These are phyloP conservation scores for Thoreauomyces humboldtii DNA, from an alignment of 192 early-diverging fungal species.

Conservation along the genomic window DNA sequence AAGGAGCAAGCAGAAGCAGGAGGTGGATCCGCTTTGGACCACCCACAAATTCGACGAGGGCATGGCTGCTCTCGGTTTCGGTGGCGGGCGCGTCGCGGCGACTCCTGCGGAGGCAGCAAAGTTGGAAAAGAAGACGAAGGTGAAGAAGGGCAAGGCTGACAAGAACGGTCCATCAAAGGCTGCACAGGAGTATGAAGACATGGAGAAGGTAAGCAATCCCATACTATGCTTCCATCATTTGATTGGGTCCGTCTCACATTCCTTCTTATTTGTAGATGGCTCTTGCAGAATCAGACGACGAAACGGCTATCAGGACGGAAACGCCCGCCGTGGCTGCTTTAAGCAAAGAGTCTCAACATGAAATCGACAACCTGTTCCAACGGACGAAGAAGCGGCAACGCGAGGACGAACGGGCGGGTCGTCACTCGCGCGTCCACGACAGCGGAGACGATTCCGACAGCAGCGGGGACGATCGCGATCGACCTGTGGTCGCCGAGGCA, in stretches of 20 bases:
- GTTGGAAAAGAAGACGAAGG: conserved; percentile 50
- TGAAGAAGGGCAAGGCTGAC: conserved; percentile 43
- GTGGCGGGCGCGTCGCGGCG: conserved; percentile 28
- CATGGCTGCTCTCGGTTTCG: conserved; percentile 57
- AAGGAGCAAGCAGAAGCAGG: conserved; percentile 14
- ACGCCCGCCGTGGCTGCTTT: no score
- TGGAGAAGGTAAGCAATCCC: conserved; percentile 21
- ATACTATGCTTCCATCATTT: conserved; percentile 5
- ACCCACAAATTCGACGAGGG: conserved; percentile 40
- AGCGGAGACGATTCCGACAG: conserved; percentile 12
- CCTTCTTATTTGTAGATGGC: background rate
- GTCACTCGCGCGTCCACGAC: background rate
- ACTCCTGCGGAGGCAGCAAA: conserved; percentile 33
- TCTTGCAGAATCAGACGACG: conserved; percentile 13
- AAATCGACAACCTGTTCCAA: conserved; percentile 30
- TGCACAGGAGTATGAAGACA: conserved; percentile 33
- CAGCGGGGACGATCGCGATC: background rate
- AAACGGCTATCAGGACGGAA: conserved; percentile 19
- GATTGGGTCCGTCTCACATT: no score
- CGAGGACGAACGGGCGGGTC: conserved; percentile 1
- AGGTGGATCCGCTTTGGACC: conserved; percentile 32
- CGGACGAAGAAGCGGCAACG: conserved; percentile 49
- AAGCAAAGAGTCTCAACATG: conserved; percentile 16
- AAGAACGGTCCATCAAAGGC: conserved; percentile 20
- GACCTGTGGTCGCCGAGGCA: background rate